phyloP scores from a whole-genome alignment of 495 filamentous ascomycete species.

The Sporormia fimetaria region DNA sequence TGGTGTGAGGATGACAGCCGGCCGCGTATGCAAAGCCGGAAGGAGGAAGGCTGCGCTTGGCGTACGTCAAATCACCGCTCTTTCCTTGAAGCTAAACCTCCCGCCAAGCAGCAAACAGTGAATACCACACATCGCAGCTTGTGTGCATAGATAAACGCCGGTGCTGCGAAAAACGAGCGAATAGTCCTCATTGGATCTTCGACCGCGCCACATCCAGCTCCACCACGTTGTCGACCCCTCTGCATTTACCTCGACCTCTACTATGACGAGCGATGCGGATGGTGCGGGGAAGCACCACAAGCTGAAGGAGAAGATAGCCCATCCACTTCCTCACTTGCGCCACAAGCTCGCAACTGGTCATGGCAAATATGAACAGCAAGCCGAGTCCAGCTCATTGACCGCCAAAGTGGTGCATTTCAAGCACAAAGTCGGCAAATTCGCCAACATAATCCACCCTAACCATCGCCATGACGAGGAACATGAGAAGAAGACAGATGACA shows the following conservation, averaged over 20 bases:
- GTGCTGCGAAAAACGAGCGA: background rate
- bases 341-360: constrained; percentile 49
- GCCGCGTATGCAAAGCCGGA: too few relatives aligned
- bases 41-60: too few relatives aligned
- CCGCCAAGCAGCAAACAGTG: background rate
- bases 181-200: background rate
- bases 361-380: constrained; percentile 76
- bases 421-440: constrained; percentile 55
- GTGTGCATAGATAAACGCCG: background rate
- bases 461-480: constrained; percentile 94
- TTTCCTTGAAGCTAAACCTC: background rate
- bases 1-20: too few relatives aligned
- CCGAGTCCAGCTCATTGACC: too few relatives aligned
- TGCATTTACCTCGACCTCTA: background rate
- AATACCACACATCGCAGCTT: background rate
- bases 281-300: constrained; percentile 11
- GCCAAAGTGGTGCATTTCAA: constrained; percentile 51
- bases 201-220: background rate
- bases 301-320: constrained; percentile 18
- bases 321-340: constrained; percentile 24
- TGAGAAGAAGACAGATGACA: constrained; percentile 71
- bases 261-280: constrained; percentile 7
- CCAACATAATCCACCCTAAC: constrained; percentile 69
- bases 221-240: background rate
- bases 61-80: too few relatives aligned